These are phyloP conservation scores for Monilinia polystroma DNA, from an alignment of 2,329 filamentous ascomycete species.

Conservation along the genomic window DNA sequence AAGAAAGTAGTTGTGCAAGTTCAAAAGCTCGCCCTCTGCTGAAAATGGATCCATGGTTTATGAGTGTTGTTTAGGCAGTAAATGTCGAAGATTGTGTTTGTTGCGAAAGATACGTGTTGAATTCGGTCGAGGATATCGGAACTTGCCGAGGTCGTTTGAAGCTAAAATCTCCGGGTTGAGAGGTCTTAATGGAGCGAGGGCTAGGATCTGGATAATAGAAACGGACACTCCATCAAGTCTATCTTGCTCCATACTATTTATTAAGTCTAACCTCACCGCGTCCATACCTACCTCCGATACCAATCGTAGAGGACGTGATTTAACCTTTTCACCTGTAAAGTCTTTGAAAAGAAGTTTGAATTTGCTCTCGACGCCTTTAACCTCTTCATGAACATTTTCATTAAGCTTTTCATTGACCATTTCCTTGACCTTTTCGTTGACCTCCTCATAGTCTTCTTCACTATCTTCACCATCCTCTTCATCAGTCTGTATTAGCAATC, in stretches of 20 bases:
- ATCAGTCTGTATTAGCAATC: conserved; percentile 25
- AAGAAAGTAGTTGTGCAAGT: conserved; percentile 69
- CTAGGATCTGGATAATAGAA: background rate
- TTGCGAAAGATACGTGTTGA: conserved; percentile 30
- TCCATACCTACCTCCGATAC: conserved; percentile 5
- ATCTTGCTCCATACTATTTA: conserved; percentile 1
- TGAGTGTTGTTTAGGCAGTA: conserved; percentile 21
- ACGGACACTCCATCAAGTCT: background rate
- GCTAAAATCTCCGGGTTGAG: conserved; percentile 14
- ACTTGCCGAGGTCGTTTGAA: conserved; percentile 7
- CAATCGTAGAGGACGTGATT: background rate
- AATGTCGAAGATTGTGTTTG: conserved; percentile 9
- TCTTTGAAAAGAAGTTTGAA: background rate
- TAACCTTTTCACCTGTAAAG: background rate
- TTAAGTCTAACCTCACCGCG: conserved; percentile 3
- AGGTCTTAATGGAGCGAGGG: background rate
- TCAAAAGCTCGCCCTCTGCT: conserved; percentile 68
- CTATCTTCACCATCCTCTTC: conserved; percentile 7
- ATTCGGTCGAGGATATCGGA: conserved; percentile 17
- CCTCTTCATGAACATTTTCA: too few relatives aligned
- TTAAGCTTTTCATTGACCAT: background rate
- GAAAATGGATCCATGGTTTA: conserved; percentile 65
- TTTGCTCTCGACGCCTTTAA: background rate
- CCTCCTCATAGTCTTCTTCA: conserved; percentile 3
- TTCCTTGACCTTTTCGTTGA: background rate